A percentile compares a stretch with the other conserved stretches of the same genome.
These are phyloP conservation scores for Thinopyrum elongatum DNA, from an alignment of 176 grass and related monocot genomes.

Conservation along the genomic window DNA sequence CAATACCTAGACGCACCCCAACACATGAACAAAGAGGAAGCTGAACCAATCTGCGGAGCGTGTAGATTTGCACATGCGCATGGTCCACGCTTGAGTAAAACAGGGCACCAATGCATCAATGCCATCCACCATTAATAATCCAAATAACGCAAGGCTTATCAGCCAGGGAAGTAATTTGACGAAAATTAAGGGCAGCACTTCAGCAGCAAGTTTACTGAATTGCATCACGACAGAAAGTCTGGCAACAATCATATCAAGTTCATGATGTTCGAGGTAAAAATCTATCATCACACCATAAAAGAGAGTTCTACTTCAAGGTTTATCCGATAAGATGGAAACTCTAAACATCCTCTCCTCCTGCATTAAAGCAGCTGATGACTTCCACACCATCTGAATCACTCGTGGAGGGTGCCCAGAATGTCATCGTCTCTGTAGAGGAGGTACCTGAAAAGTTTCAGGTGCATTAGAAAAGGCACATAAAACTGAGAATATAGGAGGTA, in stretches of 20 bases:
- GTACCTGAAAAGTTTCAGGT: conserved; percentile 40
- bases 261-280: conserved; percentile 36
- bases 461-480: neutral
- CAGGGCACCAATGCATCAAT: too few relatives aligned
- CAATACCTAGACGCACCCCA: too few relatives aligned
- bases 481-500: neutral
- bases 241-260: conserved; percentile 2
- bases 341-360: neutral
- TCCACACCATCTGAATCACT: conserved; percentile 21
- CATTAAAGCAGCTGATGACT: neutral
- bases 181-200: neutral
- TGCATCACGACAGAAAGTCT: neutral
- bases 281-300: conserved; percentile 24
- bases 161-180: too few relatives aligned
- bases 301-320: neutral
- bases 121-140: too few relatives aligned
- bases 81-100: too few relatives aligned
- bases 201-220: neutral
- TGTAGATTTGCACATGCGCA: too few relatives aligned
- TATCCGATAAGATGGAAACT: conserved; percentile 11
- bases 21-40: too few relatives aligned
- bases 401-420: conserved; percentile 58
- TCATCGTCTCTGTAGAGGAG: conserved; percentile 58
- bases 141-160: too few relatives aligned
- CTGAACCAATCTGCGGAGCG: too few relatives aligned